Evolutionary conservation across 2,329 filamentous ascomycete species (phyloP), one percentile per base, ranked within the genome.

Genomic region (Colletotrichum tropicicola): DNA sequence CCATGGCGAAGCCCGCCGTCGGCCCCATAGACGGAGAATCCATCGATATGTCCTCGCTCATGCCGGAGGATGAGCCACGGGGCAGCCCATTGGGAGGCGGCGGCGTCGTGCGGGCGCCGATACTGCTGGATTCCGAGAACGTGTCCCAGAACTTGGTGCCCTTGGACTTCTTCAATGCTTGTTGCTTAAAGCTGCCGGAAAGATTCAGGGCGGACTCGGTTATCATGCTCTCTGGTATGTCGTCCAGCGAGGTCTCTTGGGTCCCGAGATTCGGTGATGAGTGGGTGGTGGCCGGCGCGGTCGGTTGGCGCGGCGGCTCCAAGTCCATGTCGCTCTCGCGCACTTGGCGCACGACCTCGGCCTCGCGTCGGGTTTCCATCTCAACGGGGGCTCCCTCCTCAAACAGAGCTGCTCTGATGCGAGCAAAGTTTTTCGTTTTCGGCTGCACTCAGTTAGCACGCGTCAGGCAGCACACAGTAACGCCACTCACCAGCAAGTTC

Each of bases 351-450:
- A 99, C 93, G 5, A 98, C 96, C 78, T 98, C 95, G 37, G 95
- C 94, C 81, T 99, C 96, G 39, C 94, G 91, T 55, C 92, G 90
- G 61, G 93, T 89, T 77, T 99, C 96, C 43, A 91, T 91, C 71
- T 99, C 96, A 9, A 97, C 84, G 0, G 96, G 96, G 0, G 94
- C 89, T 15, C 88, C 87, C 79, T 99, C 96, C 79, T 99, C 96
- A 61, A 92, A 85, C 1, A 99, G 85, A 4, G 94, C 94, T 8
- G 95, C 96, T 66, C 92, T 89, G 69, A 99, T 97, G 10, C 96
- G 91, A 5, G 94, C 94, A 77, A 99, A 99, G 0, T 91, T 94
- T 79, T 97, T 97, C 1, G 95, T 96, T 83, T 98, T 99, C 12
- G 97, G 96, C 92, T 97, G 70, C 35, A 35, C 12, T 6, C 43